phyloP scores from a whole-genome alignment of 2,329 filamentous ascomycete species.

The Pseudogymnoascus sp. region DNA sequence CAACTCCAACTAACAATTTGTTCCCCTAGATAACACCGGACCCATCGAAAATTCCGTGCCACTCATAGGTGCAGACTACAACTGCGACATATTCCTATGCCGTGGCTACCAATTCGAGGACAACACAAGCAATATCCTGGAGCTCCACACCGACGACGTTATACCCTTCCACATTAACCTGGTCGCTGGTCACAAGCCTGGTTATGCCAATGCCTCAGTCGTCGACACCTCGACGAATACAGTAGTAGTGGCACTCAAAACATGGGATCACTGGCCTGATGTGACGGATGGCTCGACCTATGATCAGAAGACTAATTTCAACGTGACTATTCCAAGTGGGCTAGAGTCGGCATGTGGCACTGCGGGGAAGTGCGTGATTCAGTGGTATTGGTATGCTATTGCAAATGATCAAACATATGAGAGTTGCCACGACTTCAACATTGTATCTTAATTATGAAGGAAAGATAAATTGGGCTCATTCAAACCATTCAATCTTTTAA shows the following conservation, averaged over 20 bases:
- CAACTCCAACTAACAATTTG: background rate
- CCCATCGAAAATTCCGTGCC: background rate
- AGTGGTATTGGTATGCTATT: slow-evolving; percentile 3
- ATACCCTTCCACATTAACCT: slow-evolving; percentile 29
- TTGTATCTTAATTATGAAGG: background rate
- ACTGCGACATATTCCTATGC: slow-evolving; percentile 38
- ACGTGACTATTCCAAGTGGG: background rate
- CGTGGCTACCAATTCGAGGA: slow-evolving; percentile 37
- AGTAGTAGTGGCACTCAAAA: background rate
- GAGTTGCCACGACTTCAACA: slow-evolving; percentile 4
- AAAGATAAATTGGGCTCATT: background rate
- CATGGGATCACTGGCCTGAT: background rate
- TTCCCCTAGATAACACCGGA: background rate
- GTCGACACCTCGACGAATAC: background rate
- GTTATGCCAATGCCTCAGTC: background rate
- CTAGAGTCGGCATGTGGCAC: slow-evolving; percentile 13
- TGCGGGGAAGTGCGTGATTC: slow-evolving; percentile 19
- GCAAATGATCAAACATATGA: background rate
- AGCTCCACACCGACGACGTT: slow-evolving; percentile 34
- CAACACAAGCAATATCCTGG: slow-evolving; percentile 36
- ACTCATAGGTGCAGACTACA: background rate
- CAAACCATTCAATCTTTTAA: background rate
- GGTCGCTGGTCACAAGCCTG: slow-evolving; percentile 21
- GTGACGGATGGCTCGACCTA: slow-evolving; percentile 12
- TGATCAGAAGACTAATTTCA: background rate